Evolutionary conservation across 306 rosid genomes (phyloP), one percentile per base, ranked within the genome.

Genomic region (Hylodesmum podocarpum): DNA sequence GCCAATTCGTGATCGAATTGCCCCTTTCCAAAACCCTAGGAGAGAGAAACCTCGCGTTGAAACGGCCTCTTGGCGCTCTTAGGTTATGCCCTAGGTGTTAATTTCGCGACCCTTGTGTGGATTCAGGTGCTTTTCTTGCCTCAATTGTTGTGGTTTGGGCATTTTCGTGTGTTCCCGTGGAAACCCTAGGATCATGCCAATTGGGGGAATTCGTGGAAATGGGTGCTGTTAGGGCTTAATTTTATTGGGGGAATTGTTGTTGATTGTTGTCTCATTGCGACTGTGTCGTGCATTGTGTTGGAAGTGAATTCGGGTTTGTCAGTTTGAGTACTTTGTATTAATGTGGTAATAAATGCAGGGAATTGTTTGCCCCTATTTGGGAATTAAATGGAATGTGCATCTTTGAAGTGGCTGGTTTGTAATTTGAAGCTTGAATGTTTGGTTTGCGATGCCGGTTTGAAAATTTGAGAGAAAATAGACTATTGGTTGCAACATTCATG

Each of bases 1-100:
- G 76, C 84, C 69, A 90, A 80, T 84, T 92, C 63, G 62, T 22
- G 76, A 58, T 49, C 64, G 53, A 64, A 72, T 9, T 53, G 31
- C 73, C 58, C 71, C 43, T 58, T 69, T 82, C 85, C 84, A 74
- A 90, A 92, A 91, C 98, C 96, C 94, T 93, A 93, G 96, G 91
- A 81, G 83, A 80, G 80, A 87, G 85, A 72, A 80, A 82, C 44
- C 86, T 54, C 66, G 31, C 22, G 63, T 70, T 75, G 81, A 82
- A 81, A 65, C 70, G 64, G 78, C 40, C 40, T 53, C 65, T 31
- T 34, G 25, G 33, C 46, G 58, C 77, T 67, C 59, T 43, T 78
- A 58, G 66, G 72, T 59, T 27, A 75, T 77, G 85, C 85, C 89
- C 87, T 64, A 75, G 54, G 82, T 77, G 69, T 72, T 70, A 88